Conservation (phyloP, 306 rosid genomes). For the Cucumis sativus region DNA sequence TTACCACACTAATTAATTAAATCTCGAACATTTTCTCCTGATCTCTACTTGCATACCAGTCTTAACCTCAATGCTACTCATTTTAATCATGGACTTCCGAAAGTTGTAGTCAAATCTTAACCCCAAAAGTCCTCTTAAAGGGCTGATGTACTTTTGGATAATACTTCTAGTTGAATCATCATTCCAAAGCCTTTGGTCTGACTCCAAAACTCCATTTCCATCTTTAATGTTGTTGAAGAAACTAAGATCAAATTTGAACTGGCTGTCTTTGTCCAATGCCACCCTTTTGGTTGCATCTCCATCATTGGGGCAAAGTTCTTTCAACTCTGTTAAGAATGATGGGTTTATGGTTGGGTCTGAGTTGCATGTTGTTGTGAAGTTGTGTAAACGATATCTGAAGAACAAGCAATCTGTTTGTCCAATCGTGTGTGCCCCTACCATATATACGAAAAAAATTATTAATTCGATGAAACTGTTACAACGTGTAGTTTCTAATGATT, state of each 20-base stretch:
- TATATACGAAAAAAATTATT: too few species aligned
- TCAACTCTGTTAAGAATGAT: slow-evolving; percentile 29
- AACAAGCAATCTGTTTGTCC: slow-evolving; percentile 53
- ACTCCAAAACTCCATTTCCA: slow-evolving; percentile 50
- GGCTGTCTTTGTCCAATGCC: slow-evolving; percentile 39
- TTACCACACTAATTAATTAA: slow-evolving; percentile 13
- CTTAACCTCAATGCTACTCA: slow-evolving; percentile 60
- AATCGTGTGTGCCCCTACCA: slow-evolving; percentile 37
- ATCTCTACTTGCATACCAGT: slow-evolving; percentile 48
- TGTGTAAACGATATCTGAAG: slow-evolving; percentile 43
- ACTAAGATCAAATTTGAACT: slow-evolving; percentile 33
- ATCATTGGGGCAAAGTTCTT: slow-evolving; percentile 35
- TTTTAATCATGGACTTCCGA: slow-evolving; percentile 57
- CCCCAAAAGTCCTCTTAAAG: slow-evolving; percentile 39
- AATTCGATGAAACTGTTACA: too few species aligned
- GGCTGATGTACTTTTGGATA: slow-evolving; percentile 44
- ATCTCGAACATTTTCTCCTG: slow-evolving; percentile 44
- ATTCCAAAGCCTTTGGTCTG: slow-evolving; percentile 68
- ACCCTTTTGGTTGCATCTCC: slow-evolving; percentile 45
- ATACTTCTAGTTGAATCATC: slow-evolving; percentile 24
- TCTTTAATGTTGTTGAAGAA: slow-evolving; percentile 57
- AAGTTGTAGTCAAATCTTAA: slow-evolving; percentile 50
- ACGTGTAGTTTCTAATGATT: too few species aligned
- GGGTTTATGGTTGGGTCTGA: slow-evolving; percentile 48
- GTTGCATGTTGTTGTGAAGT: slow-evolving; percentile 44